A percentile compares a stretch with the other conserved stretches of the same genome.
These are phyloP conservation scores for Saturnispora besseyi DNA, from an alignment of 805 yeast genomes.

Conservation along the genomic window DNA sequence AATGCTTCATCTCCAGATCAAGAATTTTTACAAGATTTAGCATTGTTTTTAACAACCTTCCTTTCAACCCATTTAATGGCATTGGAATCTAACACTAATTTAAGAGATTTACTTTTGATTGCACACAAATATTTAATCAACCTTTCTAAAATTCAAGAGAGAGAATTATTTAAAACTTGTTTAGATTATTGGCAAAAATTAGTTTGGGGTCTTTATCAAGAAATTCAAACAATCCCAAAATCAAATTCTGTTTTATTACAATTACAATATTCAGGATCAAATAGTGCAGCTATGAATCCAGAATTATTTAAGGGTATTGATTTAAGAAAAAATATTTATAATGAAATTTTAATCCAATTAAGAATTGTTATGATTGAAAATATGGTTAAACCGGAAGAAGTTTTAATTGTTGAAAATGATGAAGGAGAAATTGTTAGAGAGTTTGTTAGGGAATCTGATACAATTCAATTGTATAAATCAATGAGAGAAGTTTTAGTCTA, in stretches of 20 bases:
- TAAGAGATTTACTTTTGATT: constrained; percentile 51
- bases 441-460: constrained; percentile 93
- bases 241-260: constrained; percentile 73
- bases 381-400: constrained; percentile 99
- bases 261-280: constrained; percentile 39
- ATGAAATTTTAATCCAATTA: constrained; percentile 68
- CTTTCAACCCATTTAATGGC: constrained; percentile 61
- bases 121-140: constrained; percentile 78
- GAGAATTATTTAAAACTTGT: constrained; percentile 92
- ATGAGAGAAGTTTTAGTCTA: constrained; percentile 95
- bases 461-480: constrained; percentile 88
- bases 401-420: constrained; percentile 91
- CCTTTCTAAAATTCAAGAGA: constrained; percentile 83
- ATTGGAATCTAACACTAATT: constrained; percentile 44
- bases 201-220: constrained; percentile 75
- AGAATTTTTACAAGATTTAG: constrained; percentile 89
- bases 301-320: constrained; percentile 67
- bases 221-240: constrained; percentile 72
- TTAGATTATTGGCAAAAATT: constrained; percentile 90
- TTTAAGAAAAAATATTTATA: constrained; percentile 76
- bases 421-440: constrained; percentile 99
- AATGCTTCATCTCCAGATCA: constrained; percentile 77
- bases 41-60: constrained; percentile 84
- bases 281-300: constrained; percentile 90
- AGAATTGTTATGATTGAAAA: constrained; percentile 92